These are phyloP conservation scores for Leccinum fallax DNA, from an alignment of 1,284 basidiomycete species.

Conservation along the genomic window DNA sequence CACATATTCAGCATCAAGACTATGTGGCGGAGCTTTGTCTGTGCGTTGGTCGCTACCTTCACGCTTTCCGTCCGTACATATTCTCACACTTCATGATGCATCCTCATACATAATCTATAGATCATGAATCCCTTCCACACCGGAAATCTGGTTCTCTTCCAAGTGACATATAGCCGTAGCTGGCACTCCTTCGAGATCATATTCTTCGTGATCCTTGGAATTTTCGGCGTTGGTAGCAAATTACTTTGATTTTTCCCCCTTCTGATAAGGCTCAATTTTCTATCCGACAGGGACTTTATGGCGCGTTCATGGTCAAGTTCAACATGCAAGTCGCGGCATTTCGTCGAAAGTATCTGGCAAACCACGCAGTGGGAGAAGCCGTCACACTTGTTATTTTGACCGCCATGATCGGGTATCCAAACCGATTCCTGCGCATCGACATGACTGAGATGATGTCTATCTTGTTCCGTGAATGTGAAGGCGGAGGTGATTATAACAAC, in stretches of 20 bases:
- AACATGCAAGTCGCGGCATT: constrained; percentile 95
- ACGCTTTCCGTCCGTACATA: constrained; percentile 79
- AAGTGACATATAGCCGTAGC: constrained; percentile 95
- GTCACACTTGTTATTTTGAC: constrained; percentile 87
- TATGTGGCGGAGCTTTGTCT: constrained; percentile 98
- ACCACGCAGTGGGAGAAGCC: constrained; percentile 88
- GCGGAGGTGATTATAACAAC: constrained; percentile 88
- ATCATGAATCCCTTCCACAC: constrained; percentile 99
- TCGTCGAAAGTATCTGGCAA: constrained; percentile 84
- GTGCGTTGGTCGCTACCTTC: constrained; percentile 95
- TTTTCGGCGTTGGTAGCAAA: constrained; percentile 80
- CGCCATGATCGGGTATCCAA: constrained; percentile 91
- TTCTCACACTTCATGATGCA: constrained; percentile 14
- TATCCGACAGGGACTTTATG: constrained; percentile 83
- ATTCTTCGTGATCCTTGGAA: constrained; percentile 92
- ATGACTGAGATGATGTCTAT: constrained; percentile 99
- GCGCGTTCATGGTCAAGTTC: constrained; percentile 96
- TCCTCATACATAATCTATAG: constrained; percentile 42
- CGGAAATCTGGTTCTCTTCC: constrained; percentile 97
- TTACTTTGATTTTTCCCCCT: background rate
- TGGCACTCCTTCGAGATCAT: constrained; percentile 99
- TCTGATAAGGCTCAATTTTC: constrained; percentile 8
- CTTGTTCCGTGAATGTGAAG: constrained; percentile 95
- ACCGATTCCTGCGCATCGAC: constrained; percentile 94
- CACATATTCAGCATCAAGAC: constrained; percentile 95